Percentiles rank a stretch among this genome's conserved stretches.
Conservation (phyloP, 2,329 filamentous ascomycete species). For the Penicillium sp. region DNA sequence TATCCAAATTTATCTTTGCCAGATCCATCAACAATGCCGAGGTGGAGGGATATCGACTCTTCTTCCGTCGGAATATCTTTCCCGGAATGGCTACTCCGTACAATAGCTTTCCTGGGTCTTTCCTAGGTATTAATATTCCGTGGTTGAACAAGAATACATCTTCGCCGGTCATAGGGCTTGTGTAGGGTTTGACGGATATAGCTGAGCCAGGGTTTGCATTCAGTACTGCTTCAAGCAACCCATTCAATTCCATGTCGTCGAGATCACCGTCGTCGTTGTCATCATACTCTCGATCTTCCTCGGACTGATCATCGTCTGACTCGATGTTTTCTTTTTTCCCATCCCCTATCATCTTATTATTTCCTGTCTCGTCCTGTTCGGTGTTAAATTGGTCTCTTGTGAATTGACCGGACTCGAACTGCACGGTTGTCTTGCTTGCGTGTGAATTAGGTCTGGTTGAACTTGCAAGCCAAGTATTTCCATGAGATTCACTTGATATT, state of each 20-base stretch:
- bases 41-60: not conserved
- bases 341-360: not conserved
- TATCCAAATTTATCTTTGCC: not conserved
- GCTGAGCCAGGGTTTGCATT: not conserved
- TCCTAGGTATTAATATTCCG: not conserved
- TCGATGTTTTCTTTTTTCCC: not conserved
- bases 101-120: not conserved
- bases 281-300: not conserved
- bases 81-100: conserved; percentile 1
- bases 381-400: no score
- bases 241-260: not conserved
- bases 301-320: not conserved
- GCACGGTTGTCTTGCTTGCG: not conserved
- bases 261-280: not conserved
- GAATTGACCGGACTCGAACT: not conserved
- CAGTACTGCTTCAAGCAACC: not conserved
- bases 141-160: conserved; percentile 4
- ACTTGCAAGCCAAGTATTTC: not conserved
- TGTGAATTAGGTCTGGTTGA: not conserved
- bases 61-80: conserved; percentile 1
- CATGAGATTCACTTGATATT: not conserved
- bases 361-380: not conserved
- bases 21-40: not conserved
- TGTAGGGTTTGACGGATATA: not conserved
- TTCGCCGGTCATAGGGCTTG: not conserved